A percentile compares a stretch with the other conserved stretches of the same genome.
phyloP scores from a whole-genome alignment of 2,329 filamentous ascomycete genomes.

The Rutstroemia sp. region DNA sequence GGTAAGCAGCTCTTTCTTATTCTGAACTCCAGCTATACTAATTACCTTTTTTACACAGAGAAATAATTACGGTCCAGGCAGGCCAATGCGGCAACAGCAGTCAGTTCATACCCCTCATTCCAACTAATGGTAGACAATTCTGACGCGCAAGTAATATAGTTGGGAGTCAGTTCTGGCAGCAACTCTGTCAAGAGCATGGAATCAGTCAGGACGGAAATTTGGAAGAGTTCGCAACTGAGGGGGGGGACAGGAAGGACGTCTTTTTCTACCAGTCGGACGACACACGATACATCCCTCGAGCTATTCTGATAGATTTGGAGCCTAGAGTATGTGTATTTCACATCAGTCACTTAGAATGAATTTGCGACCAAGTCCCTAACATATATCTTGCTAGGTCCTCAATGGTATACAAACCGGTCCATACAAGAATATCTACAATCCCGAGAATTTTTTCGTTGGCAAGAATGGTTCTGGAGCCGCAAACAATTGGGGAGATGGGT shows the following conservation, averaged over 20 bases:
- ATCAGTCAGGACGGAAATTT: conserved; percentile 97
- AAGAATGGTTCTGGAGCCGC: conserved; percentile 90
- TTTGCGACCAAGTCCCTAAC: conserved; percentile 2
- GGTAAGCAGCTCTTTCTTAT: conserved; percentile 16
- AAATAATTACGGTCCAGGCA: conserved; percentile 98
- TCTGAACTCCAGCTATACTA: conserved; percentile 9
- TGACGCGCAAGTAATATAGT: conserved; percentile 44
- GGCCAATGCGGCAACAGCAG: conserved; percentile 99
- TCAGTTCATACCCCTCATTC: conserved; percentile 43
- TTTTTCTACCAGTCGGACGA: conserved; percentile 99
- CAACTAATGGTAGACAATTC: conserved; percentile 1
- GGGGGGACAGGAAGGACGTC: conserved; percentile 95
- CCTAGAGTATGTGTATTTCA: conserved; percentile 55
- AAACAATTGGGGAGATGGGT: conserved; percentile 98
- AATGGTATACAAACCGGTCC: conserved; percentile 87
- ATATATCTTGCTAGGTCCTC: conserved; percentile 53
- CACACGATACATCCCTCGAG: conserved; percentile 93
- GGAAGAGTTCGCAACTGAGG: conserved; percentile 95
- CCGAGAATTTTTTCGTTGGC: conserved; percentile 96
- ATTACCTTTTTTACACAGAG: conserved; percentile 44
- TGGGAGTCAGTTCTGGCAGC: conserved; percentile 97
- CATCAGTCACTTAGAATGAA: neutral
- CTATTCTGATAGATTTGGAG: conserved; percentile 91
- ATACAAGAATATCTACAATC: conserved; percentile 99
- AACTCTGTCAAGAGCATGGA: conserved; percentile 94